A percentile compares a stretch with the other conserved stretches of the same genome.
Conservation (phyloP, 2,329 filamentous ascomycete genomes). For the Teratosphaeria destructans region DNA sequence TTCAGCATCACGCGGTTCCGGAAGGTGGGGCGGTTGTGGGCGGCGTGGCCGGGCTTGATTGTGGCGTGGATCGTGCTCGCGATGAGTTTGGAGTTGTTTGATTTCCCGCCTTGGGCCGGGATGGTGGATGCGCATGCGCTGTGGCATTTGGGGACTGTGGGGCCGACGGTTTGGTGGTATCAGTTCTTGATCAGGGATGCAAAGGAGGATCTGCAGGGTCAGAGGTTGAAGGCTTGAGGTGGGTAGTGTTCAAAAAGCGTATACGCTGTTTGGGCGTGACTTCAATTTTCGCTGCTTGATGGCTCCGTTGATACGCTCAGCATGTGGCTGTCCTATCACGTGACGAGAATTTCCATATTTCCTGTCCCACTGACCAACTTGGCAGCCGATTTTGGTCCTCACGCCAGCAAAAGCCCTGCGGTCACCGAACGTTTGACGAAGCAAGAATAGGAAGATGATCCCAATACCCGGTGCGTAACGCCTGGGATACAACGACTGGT, state of each 20-base stretch:
- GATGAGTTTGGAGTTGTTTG: conserved; percentile 91
- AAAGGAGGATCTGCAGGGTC: conserved; percentile 65
- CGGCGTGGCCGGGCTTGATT: conserved; percentile 78
- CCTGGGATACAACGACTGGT: too few relatives aligned
- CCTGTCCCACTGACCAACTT: too few relatives aligned
- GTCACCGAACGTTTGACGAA: too few relatives aligned
- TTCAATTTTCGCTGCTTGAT: neutral
- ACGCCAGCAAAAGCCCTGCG: too few relatives aligned
- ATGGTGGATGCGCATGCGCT: conserved; percentile 86
- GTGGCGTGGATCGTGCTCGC: conserved; percentile 85
- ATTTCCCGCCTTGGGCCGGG: conserved; percentile 77
- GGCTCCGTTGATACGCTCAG: too few relatives aligned
- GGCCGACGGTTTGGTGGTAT: conserved; percentile 84
- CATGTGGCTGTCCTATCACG: too few relatives aligned
- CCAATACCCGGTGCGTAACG: too few relatives aligned
- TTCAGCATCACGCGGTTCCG: conserved; percentile 70
- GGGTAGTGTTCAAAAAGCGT: neutral
- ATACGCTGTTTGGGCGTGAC: neutral
- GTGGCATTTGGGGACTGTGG: conserved; percentile 91
- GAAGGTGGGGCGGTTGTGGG: conserved; percentile 64
- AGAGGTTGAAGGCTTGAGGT: conserved; percentile 57
- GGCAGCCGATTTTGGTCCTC: too few relatives aligned
- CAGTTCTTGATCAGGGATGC: conserved; percentile 86
- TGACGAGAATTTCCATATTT: too few relatives aligned
- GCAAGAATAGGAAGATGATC: too few relatives aligned